Percentiles rank a stretch among this genome's conserved stretches.
Conservation (phyloP, 768 basidiomycete genomes). For the Suillus sp. region DNA sequence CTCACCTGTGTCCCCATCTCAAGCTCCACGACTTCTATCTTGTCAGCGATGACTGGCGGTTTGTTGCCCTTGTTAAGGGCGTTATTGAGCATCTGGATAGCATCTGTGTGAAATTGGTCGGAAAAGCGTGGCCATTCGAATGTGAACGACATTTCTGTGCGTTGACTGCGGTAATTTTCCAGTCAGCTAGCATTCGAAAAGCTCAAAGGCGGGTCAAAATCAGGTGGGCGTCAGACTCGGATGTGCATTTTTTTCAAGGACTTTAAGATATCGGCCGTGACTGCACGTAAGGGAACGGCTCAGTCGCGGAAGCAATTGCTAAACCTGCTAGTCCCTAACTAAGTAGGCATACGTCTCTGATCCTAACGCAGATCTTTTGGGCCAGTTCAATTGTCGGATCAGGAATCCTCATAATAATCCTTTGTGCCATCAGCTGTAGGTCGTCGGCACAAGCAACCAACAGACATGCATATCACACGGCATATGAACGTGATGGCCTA, state of each 20-base stretch:
- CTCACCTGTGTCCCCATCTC: conserved; percentile 96
- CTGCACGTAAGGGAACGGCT: conserved; percentile 12
- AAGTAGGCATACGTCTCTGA: no score
- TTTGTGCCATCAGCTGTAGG: conserved; percentile 15
- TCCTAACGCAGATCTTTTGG: conserved; percentile 46
- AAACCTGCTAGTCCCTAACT: background rate
- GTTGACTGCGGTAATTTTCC: background rate
- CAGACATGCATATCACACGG: conserved; percentile 53
- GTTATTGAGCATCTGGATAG: conserved; percentile 95
- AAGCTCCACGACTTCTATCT: conserved; percentile 97
- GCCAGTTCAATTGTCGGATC: conserved; percentile 66
- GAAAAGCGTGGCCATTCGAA: conserved; percentile 98
- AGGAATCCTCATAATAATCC: conserved; percentile 43
- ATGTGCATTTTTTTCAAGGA: conserved; percentile 13
- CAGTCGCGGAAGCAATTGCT: conserved; percentile 6
- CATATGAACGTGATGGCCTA: conserved; percentile 56
- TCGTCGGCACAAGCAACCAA: conserved; percentile 7
- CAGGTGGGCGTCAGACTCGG: conserved; percentile 1
- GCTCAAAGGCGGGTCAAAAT: background rate
- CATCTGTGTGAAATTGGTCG: conserved; percentile 94
- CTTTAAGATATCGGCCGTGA: background rate
- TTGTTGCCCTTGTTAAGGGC: conserved; percentile 97
- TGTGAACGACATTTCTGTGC: conserved; percentile 70
- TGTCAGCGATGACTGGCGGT: conserved; percentile 95
- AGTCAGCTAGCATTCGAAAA: background rate